Evolutionary conservation across 192 early-diverging fungal species (phyloP), one percentile per base, ranked within the genome.

Genomic region (Physocladia obscura): DNA sequence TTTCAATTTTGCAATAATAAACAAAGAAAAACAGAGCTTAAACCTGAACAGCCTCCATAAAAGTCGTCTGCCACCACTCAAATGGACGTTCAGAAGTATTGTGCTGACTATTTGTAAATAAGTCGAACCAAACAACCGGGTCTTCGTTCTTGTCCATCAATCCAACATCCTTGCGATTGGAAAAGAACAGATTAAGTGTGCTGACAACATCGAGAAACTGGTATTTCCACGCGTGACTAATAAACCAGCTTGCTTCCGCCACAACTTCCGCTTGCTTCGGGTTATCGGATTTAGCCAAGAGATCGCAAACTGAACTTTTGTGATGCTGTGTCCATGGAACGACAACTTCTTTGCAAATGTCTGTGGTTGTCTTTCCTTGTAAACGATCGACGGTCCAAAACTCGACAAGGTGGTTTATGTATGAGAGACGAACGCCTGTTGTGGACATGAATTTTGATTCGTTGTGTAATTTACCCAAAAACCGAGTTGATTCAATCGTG

Each of bases 171-270:
- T 24, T n/a, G n/a, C n/a, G n/a, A 19, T 17, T 51, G 3, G 5
- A 4, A n/a, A n/a, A 19, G 3, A 24, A 56, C 57, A 71, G 55
- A 49, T 76, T 6, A 17, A 35, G 27, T 61, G 73, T 55, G n/a
- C 69, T 63, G 2, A 76, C 73, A 2, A 70, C 49, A 27, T 75
- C 73, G 34, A 77, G 48, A 44, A 77, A 77, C 34, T 37, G 2
- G 56, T 77, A 76, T 39, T 58, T 15, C 76, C 76, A 77, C 2
- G 56, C 55, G 54, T 77, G 76, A 31, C 49, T 55, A 30, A 77
- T 51, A 54, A 76, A 76, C 61, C 60, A 72, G 4, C 2, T 5
- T 6, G 70, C 59, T 3, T 62, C 60, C 6, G 19, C 30, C 3
- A 63, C 49, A 24, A 4, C 22, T 4, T 24, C 3, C 2, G 27